These are phyloP conservation scores for Firmiana major DNA, from an alignment of 345 rosid genomes.

Conservation along the genomic window DNA sequence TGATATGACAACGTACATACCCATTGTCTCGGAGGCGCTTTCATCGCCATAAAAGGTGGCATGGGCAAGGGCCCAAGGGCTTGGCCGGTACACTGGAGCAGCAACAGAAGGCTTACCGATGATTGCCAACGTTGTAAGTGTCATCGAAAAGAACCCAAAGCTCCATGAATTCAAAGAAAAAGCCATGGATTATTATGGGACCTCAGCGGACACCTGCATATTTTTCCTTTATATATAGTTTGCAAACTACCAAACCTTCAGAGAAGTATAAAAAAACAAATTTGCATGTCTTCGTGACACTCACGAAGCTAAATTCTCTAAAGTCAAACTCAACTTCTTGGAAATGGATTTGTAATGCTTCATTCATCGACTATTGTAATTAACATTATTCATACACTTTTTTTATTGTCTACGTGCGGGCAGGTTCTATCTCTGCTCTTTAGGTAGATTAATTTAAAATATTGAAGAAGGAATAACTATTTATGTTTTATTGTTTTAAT, in stretches of 20 bases:
- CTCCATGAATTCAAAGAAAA: slow-evolving; percentile 33
- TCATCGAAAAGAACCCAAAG: slow-evolving; percentile 27
- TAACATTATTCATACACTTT: not conserved
- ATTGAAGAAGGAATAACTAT: not conserved
- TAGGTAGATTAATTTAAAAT: not conserved
- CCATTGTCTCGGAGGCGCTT: slow-evolving; percentile 59
- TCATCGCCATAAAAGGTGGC: slow-evolving; percentile 77
- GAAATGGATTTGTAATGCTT: not conserved
- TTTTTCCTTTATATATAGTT: not conserved
- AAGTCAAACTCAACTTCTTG: slow-evolving; percentile 6
- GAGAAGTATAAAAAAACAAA: not conserved
- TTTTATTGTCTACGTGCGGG: slow-evolving; percentile 4
- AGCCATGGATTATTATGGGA: slow-evolving; percentile 21
- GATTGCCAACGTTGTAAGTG: slow-evolving; percentile 20
- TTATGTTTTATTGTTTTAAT: not conserved
- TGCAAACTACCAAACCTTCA: not conserved
- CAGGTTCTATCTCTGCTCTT: not conserved
- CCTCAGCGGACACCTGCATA: not conserved
- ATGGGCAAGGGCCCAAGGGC: slow-evolving; percentile 54
- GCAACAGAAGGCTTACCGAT: slow-evolving; percentile 12
- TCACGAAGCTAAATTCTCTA: slow-evolving; percentile 28
- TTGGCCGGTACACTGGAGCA: slow-evolving; percentile 31
- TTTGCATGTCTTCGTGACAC: slow-evolving; percentile 28
- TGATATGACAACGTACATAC: slow-evolving; percentile 26
- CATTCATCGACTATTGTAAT: not conserved